Base-by-base conservation (phyloP, 2,329 filamentous ascomycete species). In the Paracorniculantispora psalliotae region DNA sequence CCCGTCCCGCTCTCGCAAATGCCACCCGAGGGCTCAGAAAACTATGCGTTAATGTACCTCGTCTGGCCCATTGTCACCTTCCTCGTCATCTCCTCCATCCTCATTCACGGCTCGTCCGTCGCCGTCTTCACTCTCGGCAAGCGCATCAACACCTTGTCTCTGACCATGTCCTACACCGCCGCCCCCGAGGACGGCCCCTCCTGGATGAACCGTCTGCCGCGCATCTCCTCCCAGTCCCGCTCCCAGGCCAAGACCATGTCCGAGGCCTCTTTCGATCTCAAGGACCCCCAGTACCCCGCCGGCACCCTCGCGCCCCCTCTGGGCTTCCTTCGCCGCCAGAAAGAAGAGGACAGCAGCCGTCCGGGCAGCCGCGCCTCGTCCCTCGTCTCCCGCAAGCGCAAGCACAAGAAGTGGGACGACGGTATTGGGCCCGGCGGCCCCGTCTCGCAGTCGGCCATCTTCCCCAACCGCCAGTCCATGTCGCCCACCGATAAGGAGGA, bases 21-120 rank as follows among this genome's bases (percentile, higher is more conserved):
- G 17, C 86, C 90, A 0, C 73, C 83, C 0, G 70, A 77, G 0
- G 76, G 75, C 8, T 73, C 79, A 1, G 80, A 82, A 0, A 75
- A 88, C 59, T 89, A 88, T 64, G 82, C 85, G 33, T 79, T 97
- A 33, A 86, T 97, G 54, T 83, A 90, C 57, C 77, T 96, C 28
- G 96, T 99, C 50, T 99, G 94, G 94, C 94, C 94, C 0, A 92
- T 99, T 60, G 91, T 90, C 0, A 91, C 91, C 0, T 99, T 99
- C 73, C 78, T 99, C 68, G 93, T 99, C 61, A 90, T 99, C 56
- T 83, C 90, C 3, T 99, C 94, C 13, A 99, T 99, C 67, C 75
- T 97, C 39, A 91, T 99, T 1, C 94, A 99, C 68, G 94, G 94
- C 23, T 97, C 94, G n/a, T 97, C 94, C 0, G 89, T 99, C 66